Conservation (phyloP, 208 protist genomes). For the Strigomonas culicis region DNA sequence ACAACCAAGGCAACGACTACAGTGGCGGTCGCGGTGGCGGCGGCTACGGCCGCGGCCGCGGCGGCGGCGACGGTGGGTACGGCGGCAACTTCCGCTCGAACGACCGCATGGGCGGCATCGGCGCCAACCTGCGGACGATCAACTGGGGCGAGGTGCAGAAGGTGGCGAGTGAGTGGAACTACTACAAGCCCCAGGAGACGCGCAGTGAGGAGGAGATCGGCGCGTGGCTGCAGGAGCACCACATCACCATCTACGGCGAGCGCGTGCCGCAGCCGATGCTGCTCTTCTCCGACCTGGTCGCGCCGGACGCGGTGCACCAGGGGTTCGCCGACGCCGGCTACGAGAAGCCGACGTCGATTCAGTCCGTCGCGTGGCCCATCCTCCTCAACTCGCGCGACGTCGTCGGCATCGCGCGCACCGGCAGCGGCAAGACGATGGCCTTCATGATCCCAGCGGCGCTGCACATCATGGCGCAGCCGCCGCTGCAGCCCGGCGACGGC, state of each 20-base stretch:
- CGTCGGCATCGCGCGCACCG: conserved; percentile 87
- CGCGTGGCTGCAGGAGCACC: conserved; percentile 63
- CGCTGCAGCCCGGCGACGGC: conserved; percentile 78
- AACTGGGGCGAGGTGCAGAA: conserved; percentile 71
- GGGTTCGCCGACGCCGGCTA: conserved; percentile 80
- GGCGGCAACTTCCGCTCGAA: conserved; percentile 8
- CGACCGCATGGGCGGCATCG: conserved; percentile 10
- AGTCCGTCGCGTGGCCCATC: conserved; percentile 88
- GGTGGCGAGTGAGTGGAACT: conserved; percentile 77
- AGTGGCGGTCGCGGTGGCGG: conserved; percentile 11
- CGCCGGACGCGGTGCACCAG: conserved; percentile 74
- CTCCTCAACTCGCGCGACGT: conserved; percentile 85
- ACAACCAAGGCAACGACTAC: not conserved
- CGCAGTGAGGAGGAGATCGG: conserved; percentile 72
- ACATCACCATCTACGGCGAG: conserved; percentile 84
- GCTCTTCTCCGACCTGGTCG: conserved; percentile 71
- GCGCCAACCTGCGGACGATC: conserved; percentile 53
- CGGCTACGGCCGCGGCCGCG: conserved; percentile 8
- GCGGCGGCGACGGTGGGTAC: conserved; percentile 15
- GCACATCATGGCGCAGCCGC: conserved; percentile 88
- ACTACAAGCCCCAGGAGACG: conserved; percentile 75
- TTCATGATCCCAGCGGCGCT: conserved; percentile 91
- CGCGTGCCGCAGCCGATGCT: conserved; percentile 84
- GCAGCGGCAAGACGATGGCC: conserved; percentile 91
- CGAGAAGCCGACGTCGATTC: conserved; percentile 81